Evolutionary conservation across 139 green algal species (phyloP).

Genomic region (Yamagishiella unicocca): DNA sequence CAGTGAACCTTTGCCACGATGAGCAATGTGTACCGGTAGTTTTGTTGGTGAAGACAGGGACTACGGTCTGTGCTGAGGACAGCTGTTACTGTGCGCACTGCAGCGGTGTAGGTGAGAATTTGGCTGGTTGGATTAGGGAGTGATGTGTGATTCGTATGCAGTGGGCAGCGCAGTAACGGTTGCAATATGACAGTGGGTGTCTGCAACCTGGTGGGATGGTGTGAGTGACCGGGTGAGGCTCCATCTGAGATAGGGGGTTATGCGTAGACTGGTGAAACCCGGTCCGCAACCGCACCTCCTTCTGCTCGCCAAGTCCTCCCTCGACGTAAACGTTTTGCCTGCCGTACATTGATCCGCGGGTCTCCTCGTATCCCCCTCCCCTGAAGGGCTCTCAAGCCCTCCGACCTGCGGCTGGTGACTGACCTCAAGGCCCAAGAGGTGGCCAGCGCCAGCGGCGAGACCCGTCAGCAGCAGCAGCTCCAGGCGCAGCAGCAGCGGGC

Average conservation of each 20-base stretch:
- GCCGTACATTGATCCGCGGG: not conserved
- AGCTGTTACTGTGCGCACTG: not conserved
- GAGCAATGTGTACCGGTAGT: not conserved
- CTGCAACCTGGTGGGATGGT: too few species aligned
- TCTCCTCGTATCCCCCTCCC: not conserved
- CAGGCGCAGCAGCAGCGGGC: not conserved
- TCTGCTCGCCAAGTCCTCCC: not conserved
- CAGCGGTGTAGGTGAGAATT: not conserved
- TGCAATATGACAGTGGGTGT: too few species aligned
- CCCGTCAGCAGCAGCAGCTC: not conserved
- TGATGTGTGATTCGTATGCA: not conserved
- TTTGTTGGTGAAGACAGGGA: not conserved
- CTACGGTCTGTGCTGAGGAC: not conserved
- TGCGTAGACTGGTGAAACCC: not conserved
- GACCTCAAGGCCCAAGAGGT: constrained; percentile 23
- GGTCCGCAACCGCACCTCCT: not conserved
- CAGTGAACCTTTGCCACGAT: not conserved
- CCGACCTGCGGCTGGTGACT: not conserved
- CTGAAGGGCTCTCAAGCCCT: constrained; percentile 24
- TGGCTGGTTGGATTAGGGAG: not conserved
- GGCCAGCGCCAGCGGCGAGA: constrained; percentile 18
- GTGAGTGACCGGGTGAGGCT: too few species aligned
- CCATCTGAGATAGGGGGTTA: not conserved
- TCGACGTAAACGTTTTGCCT: not conserved
- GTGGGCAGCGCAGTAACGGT: too few species aligned